Evolutionary conservation across 1,284 basidiomycete species (phyloP).

Genomic region (Bondarzewia mesenterica): DNA sequence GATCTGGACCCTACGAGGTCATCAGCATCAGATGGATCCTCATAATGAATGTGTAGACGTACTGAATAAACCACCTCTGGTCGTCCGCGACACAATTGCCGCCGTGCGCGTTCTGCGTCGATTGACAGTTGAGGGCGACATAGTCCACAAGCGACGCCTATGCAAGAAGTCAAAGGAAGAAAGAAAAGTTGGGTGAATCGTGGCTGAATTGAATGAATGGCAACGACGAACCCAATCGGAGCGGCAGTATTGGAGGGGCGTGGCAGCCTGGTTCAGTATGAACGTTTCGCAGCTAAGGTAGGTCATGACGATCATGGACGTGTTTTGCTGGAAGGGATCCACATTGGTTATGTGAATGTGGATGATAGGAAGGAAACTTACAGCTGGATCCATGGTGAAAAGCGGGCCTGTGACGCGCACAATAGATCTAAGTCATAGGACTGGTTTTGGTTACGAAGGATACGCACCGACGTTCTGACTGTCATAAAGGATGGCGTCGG

Average conservation of each 20-base stretch:
- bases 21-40: too few species aligned
- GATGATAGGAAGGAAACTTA: background rate
- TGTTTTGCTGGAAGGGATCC: background rate
- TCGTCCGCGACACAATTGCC: constrained; percentile 37
- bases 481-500: constrained; percentile 37
- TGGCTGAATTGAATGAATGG: background rate
- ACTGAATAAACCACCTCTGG: constrained; percentile 39
- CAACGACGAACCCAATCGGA: constrained; percentile 19
- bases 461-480: constrained; percentile 33
- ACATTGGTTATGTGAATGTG: background rate
- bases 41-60: too few species aligned
- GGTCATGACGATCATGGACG: constrained; percentile 17
- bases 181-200: background rate
- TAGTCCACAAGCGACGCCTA: constrained; percentile 32
- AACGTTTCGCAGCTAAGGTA: constrained; percentile 20
- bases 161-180: too few species aligned
- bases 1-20: too few species aligned
- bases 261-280: constrained; percentile 20
- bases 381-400: constrained; percentile 13
- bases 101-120: constrained; percentile 40
- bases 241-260: constrained; percentile 20
- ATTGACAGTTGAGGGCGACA: constrained; percentile 35
- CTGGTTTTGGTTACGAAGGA: too few species aligned
- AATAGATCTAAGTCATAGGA: too few species aligned
- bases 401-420: too few species aligned